phyloP scores from a whole-genome alignment of 495 filamentous ascomycete genomes.

The Hypoxylon crocopeplum region DNA sequence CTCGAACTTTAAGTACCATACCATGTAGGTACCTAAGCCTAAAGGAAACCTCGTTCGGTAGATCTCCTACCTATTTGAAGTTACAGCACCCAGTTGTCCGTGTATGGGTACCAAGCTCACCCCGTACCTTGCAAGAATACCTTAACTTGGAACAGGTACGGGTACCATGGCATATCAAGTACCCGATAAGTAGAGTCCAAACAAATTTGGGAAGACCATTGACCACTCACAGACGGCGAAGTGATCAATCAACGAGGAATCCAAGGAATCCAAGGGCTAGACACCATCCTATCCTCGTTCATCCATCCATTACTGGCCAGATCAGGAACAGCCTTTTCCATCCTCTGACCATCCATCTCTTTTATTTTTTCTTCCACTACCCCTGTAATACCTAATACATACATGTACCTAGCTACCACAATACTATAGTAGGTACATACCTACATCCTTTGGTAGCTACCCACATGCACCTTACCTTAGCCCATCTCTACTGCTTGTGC shows the following conservation, averaged over 20 bases:
- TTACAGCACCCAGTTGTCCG: slow-evolving; percentile 1
- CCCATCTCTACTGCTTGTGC: slow-evolving; percentile 11
- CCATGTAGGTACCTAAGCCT: slow-evolving; percentile 16
- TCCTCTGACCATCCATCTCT: slow-evolving; percentile 16
- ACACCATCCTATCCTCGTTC: slow-evolving; percentile 27
- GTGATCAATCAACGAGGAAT: slow-evolving; percentile 29
- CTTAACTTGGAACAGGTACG: too few species aligned
- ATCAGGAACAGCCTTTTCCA: slow-evolving; percentile 38
- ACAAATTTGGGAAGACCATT: slow-evolving; percentile 17
- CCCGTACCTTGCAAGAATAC: too few species aligned
- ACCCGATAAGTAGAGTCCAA: slow-evolving; percentile 15
- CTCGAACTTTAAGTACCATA: too few species aligned
- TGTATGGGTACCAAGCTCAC: slow-evolving; percentile 23
- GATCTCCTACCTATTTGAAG: too few species aligned
- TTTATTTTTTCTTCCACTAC: slow-evolving; percentile 1
- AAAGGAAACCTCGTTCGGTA: too few species aligned
- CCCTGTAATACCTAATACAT: too few species aligned
- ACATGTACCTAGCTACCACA: too few species aligned
- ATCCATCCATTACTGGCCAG: slow-evolving; percentile 35
- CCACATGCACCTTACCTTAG: not conserved
- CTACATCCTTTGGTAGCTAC: too few species aligned
- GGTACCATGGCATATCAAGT: slow-evolving; percentile 14
- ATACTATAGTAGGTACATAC: too few species aligned
- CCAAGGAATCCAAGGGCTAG: slow-evolving; percentile 27
- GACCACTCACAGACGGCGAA: slow-evolving; percentile 24